Evolutionary conservation across 2,329 filamentous ascomycete genomes (phyloP), one percentile per base, ranked within the genome.

Genomic region (Lachnellula occidentalis): DNA sequence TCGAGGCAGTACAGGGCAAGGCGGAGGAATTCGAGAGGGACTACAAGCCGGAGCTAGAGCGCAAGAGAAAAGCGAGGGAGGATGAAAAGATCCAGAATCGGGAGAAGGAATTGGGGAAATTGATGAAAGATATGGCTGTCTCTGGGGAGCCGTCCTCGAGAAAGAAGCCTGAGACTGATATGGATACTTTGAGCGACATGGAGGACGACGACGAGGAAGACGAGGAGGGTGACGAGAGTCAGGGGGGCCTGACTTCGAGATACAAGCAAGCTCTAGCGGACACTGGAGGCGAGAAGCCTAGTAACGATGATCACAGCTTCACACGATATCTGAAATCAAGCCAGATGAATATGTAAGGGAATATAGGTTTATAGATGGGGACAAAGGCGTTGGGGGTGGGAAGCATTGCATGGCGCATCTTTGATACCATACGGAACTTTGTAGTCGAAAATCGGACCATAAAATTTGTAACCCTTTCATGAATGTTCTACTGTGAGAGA

Each of bases 41-140:
- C 69, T 99, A 99, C 72, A 87, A 87, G 61, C 94, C 94, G 0
- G 94, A 97, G 72, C 78, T 97, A 54, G 90, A 96, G 73, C 82
- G 84, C 58, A 82, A 89, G 68, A 79, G 84, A 59, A 80, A 82
- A 57, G 85, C 92, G 69, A 81, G 91, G 22, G 89, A 95, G 57
- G 81, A 87, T 58, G 79, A 84, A 62, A 92, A 92, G 75, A 78
- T 82, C 57, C 80, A 80, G 55, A 74, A 82, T 27, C 79, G 91
- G 45, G 86, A 96, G 66, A 82, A 86, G 66, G 92, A 99, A 70
- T 74, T 99, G 27, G 89, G 88, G 57, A 91, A 90, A 75, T 83
- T 99, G 77, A 96, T 99, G 91, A 87, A 87, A 69, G 92, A 94
- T 63, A 95, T 99, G 89, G 78, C 78, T 51, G 79, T 89, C 45